phyloP scores from a whole-genome alignment of 2,329 filamentous ascomycete genomes.

The Sphaceloma murrayae region DNA sequence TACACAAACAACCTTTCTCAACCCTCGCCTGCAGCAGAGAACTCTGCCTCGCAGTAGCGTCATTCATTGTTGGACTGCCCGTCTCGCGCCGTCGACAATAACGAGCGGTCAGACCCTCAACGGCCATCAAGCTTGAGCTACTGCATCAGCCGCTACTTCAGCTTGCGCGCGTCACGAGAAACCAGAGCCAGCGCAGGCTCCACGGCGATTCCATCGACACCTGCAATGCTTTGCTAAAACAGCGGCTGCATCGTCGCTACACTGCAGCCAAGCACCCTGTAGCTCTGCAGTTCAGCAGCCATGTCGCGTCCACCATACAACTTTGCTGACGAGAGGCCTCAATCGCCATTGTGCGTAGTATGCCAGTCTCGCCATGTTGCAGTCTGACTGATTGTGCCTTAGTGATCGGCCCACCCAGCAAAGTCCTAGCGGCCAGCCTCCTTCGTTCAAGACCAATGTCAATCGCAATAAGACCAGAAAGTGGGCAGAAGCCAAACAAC shows the following conservation, averaged over 20 bases:
- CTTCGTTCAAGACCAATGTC: slow-evolving; percentile 72
- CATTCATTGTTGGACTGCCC: too few species aligned
- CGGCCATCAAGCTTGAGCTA: slow-evolving; percentile 9
- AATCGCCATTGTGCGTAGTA: slow-evolving; percentile 30
- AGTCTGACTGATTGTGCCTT: neutral
- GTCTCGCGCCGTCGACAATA: too few species aligned
- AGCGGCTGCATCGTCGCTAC: slow-evolving; percentile 8
- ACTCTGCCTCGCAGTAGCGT: too few species aligned
- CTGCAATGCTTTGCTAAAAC: slow-evolving; percentile 2
- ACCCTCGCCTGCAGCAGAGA: too few species aligned
- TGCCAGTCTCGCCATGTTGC: slow-evolving; percentile 16
- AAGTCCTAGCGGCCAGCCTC: slow-evolving; percentile 32
- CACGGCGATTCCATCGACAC: neutral
- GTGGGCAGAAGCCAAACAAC: slow-evolving; percentile 83
- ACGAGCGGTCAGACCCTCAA: too few species aligned
- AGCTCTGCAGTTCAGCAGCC: neutral
- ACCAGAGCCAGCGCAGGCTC: neutral
- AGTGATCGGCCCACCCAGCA: slow-evolving; percentile 27
- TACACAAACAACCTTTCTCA: neutral
- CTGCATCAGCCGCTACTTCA: too few species aligned
- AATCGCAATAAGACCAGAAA: slow-evolving; percentile 85
- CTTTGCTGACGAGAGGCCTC: slow-evolving; percentile 29
- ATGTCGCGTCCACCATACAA: slow-evolving; percentile 34
- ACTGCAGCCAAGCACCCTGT: neutral
- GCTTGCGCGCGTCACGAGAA: neutral